phyloP scores from a whole-genome alignment of 441 rosid species.

The Gossypium gossypioides region DNA sequence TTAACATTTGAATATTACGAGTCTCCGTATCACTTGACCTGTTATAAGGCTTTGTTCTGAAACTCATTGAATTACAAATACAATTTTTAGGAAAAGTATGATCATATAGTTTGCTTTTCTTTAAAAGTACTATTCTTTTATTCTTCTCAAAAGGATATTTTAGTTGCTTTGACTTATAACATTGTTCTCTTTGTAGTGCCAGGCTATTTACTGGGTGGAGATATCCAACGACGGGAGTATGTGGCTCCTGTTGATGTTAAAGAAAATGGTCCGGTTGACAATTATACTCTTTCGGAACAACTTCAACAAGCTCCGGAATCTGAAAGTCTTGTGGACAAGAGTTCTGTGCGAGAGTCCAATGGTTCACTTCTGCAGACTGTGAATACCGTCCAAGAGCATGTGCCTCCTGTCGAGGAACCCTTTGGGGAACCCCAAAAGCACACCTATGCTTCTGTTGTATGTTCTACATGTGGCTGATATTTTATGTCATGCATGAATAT shows the following conservation, averaged over 20 bases:
- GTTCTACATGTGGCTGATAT: conserved; percentile 16
- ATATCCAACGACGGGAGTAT: conserved; percentile 36
- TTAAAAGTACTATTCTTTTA: conserved; percentile 1
- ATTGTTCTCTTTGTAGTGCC: conserved; percentile 30
- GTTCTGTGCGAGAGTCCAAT: conserved; percentile 26
- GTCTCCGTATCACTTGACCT: background rate
- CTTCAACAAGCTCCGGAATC: conserved; percentile 32
- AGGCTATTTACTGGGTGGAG: conserved; percentile 40
- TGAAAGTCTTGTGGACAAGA: conserved; percentile 30
- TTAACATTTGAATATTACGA: background rate
- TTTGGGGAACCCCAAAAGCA: conserved; percentile 44
- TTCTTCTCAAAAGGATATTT: background rate
- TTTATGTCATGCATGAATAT: background rate
- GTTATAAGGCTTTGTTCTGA: background rate
- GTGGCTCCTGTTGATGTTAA: conserved; percentile 26
- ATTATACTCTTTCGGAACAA: conserved; percentile 32
- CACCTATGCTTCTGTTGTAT: conserved; percentile 70
- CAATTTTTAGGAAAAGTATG: background rate
- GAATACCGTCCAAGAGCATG: conserved; percentile 26
- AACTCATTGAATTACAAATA: background rate
- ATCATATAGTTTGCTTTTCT: background rate
- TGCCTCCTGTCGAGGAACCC: conserved; percentile 38
- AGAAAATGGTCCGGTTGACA: conserved; percentile 43
- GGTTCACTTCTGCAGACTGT: conserved; percentile 23
- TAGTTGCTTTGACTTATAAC: background rate